A percentile compares a stretch with the other conserved stretches of the same genome.
Evolutionary conservation across 2,329 filamentous ascomycete genomes (phyloP).

Genomic region (Diaporthe australafricana): DNA sequence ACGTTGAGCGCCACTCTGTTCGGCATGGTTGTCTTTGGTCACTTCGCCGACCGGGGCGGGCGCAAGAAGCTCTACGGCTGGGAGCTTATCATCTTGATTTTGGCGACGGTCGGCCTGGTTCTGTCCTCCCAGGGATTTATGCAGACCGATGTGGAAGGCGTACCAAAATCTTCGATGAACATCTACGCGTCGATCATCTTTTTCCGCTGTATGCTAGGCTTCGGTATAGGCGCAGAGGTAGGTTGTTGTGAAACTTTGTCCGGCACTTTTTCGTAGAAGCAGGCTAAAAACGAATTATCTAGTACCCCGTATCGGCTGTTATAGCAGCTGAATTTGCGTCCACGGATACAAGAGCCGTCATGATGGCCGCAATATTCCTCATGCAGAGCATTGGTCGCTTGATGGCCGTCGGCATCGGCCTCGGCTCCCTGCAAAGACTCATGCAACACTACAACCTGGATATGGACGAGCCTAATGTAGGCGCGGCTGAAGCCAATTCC

Average conservation of each 20-base stretch:
- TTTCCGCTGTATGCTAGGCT: conserved; percentile 42
- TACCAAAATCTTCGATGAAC: conserved; percentile 40
- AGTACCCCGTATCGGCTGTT: conserved; percentile 47
- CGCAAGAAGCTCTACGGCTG: conserved; percentile 38
- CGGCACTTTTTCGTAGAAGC: background rate
- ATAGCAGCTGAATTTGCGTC: conserved; percentile 46
- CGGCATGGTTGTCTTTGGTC: conserved; percentile 35
- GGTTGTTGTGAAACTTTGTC: background rate
- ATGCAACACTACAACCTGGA: background rate
- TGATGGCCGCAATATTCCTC: conserved; percentile 45
- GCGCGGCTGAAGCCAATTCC: conserved; percentile 35
- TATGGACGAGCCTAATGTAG: background rate
- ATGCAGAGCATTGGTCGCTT: conserved; percentile 43
- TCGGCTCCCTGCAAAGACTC: conserved; percentile 33
- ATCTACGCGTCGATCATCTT: conserved; percentile 42
- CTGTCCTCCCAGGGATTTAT: conserved; percentile 36
- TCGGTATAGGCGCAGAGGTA: conserved; percentile 46
- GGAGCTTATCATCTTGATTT: conserved; percentile 36
- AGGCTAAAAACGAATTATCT: background rate
- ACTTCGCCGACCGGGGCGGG: conserved; percentile 36
- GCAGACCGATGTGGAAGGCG: background rate
- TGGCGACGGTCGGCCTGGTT: conserved; percentile 35
- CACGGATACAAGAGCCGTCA: conserved; percentile 42
- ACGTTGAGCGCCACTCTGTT: conserved; percentile 28
- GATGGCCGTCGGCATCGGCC: conserved; percentile 37